Percentiles rank a stretch among this genome's conserved stretches.
Conservation (phyloP, 352 stramenopile species). For the Blastocystis sp. region DNA sequence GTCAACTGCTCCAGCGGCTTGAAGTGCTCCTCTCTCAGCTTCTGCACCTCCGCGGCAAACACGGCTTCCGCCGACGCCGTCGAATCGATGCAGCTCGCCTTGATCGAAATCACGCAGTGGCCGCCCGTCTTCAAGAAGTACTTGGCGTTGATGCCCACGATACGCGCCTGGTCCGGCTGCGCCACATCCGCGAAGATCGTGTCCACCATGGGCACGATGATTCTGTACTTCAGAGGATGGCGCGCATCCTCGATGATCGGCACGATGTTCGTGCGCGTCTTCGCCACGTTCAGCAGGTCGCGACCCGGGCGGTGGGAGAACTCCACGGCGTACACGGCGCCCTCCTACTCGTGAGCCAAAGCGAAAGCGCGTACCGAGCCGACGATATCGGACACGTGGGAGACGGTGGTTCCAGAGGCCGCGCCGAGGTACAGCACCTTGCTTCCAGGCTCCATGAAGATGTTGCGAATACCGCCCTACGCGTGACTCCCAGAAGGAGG, state of each 20-base stretch:
- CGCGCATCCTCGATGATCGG: slow-evolving; percentile 98
- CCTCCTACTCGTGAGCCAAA: slow-evolving; percentile 77
- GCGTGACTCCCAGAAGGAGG: not conserved
- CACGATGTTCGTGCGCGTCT: slow-evolving; percentile 97
- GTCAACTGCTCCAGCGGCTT: slow-evolving; percentile 98
- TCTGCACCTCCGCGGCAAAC: slow-evolving; percentile 94
- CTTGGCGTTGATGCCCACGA: slow-evolving; percentile 96
- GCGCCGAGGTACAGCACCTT: slow-evolving; percentile 99
- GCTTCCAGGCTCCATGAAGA: slow-evolving; percentile 93
- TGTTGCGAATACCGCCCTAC: slow-evolving; percentile 94
- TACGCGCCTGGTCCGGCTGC: slow-evolving; percentile 98
- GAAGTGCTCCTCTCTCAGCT: slow-evolving; percentile 96
- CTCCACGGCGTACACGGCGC: slow-evolving; percentile 97
- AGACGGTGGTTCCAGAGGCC: slow-evolving; percentile 96
- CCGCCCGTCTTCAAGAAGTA: slow-evolving; percentile 99
- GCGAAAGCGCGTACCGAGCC: slow-evolving; percentile 80
- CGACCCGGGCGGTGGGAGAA: slow-evolving; percentile 97
- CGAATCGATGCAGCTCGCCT: slow-evolving; percentile 98
- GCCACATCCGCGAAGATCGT: slow-evolving; percentile 98
- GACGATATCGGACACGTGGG: slow-evolving; percentile 98
- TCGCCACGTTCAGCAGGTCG: slow-evolving; percentile 98
- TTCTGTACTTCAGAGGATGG: slow-evolving; percentile 97
- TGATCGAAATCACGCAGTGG: slow-evolving; percentile 99
- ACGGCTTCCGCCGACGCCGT: slow-evolving; percentile 95
- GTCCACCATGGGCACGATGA: slow-evolving; percentile 98